Base-by-base conservation (phyloP, 2,329 filamentous ascomycete species). In the Boeremia exigua region DNA sequence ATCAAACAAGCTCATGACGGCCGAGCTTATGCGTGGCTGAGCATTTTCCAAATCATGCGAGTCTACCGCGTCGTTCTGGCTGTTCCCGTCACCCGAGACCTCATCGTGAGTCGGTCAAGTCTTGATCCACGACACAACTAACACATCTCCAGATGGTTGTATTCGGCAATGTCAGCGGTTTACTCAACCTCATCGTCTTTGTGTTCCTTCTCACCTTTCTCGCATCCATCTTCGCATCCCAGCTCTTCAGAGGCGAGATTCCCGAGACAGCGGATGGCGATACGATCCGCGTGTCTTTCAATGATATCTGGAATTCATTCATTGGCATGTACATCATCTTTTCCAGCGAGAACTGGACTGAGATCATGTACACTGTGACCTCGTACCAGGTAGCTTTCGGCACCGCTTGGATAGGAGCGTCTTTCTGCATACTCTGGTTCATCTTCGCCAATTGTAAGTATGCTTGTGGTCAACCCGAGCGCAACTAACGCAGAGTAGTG, bases 251-350 rank as follows among this genome's bases (percentile, higher is more conserved):
- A 32, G 93, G 93, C 28, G 88, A 96, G 65, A 85, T 98, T 27
- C 88, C 91, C 0, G 67, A 81, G 29, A 66, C 81, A 36, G 85
- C 91, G 2, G 73, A 77, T n/a, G 89, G 87, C 2, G 79, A 89
- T 2, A 76, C 83, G 2, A 86, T 90, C 58, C 78, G 83, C 19
- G 85, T 95, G 37, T 90, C 91, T 0, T 99, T 99, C 73, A 87
- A 86, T 71, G 91, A 91, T 34, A 95, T 99, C 32, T 99, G 89
- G 80, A 98, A 98, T 70, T 90, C 92, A 0, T 99, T 99, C 70
- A 81, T 99, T 14, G 95, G 93, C 53, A 98, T 99, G 92, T 99
- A 99, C 72, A 92, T 97, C 76, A 86, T 99, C 28, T 80, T 99
- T 39, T 97, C 95, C 9, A 97, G 92, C 67, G 95, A 99, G 73